phyloP scores from a whole-genome alignment of 164 flowering plant species.

The Tetrastigma voinierianum region DNA sequence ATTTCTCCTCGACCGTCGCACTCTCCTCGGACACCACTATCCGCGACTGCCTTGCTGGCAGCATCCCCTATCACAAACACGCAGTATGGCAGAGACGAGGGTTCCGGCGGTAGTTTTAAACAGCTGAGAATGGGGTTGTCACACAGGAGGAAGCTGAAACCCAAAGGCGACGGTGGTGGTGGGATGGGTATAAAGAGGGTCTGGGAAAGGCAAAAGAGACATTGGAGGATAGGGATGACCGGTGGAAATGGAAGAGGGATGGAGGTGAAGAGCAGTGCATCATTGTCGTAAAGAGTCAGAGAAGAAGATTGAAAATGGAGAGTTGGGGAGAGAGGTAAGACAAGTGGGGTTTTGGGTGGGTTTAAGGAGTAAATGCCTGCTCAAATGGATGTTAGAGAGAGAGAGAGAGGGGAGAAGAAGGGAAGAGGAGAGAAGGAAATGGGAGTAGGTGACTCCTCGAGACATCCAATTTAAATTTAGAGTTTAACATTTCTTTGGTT shows the following conservation, averaged over 20 bases:
- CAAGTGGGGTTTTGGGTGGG: too few species aligned
- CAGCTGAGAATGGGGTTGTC: conserved; percentile 4
- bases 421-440: too few species aligned
- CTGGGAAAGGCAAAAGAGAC: neutral
- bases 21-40: neutral
- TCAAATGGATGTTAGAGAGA: too few species aligned
- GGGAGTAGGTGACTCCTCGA: too few species aligned
- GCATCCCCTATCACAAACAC: conserved; percentile 4
- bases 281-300: too few species aligned
- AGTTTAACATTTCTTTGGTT: too few species aligned
- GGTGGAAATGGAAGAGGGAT: conserved; percentile 6
- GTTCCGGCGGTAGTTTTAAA: conserved; percentile 8
- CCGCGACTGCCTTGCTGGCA: conserved; percentile 5
- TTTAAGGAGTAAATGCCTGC: too few species aligned
- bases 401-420: too few species aligned
- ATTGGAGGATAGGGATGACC: neutral
- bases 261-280: neutral
- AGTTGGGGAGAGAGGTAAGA: too few species aligned
- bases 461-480: too few species aligned
- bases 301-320: too few species aligned
- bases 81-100: too few species aligned
- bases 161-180: neutral
- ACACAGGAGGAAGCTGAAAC: neutral
- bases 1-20: neutral
- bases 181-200: neutral